These are phyloP conservation scores for Syncephalis fuscata DNA, from an alignment of 371 early-diverging fungal genomes.

Conservation along the genomic window DNA sequence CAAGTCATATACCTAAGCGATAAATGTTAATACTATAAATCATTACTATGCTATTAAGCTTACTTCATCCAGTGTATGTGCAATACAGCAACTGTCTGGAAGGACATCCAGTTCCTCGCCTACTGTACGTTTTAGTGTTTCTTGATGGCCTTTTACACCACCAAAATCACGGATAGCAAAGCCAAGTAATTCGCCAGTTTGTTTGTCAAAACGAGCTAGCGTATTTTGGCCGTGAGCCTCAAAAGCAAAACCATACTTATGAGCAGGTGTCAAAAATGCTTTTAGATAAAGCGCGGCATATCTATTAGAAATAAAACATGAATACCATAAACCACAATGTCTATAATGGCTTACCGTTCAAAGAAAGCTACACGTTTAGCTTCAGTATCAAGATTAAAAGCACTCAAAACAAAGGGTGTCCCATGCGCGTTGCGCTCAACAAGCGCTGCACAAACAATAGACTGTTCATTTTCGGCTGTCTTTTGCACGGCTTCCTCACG, in stretches of 20 bases:
- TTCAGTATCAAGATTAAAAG: constrained; percentile 32
- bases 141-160: constrained; percentile 42
- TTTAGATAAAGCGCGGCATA: constrained; percentile 28
- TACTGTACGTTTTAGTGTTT: constrained; percentile 22
- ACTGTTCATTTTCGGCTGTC: constrained; percentile 19
- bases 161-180: constrained; percentile 63
- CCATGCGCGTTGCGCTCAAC: constrained; percentile 36
- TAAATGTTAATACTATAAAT: constrained; percentile 33
- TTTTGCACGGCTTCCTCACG: constrained; percentile 25
- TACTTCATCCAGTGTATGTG: constrained; percentile 22
- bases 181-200: constrained; percentile 35
- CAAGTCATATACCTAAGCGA: constrained; percentile 5
- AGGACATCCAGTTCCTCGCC: constrained; percentile 27
- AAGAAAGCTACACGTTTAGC: constrained; percentile 32
- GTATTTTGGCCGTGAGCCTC: constrained; percentile 60
- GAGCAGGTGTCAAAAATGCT: constrained; percentile 41
- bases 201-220: constrained; percentile 33
- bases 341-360: constrained; percentile 4
- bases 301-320: background rate
- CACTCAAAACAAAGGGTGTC: constrained; percentile 20
- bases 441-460: constrained; percentile 44
- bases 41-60: constrained; percentile 25
- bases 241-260: constrained; percentile 49
- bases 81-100: background rate
- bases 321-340: no score